These are phyloP conservation scores for Chrysosporium keratinophilum DNA, from an alignment of 2,329 filamentous ascomycete genomes.

Conservation along the genomic window DNA sequence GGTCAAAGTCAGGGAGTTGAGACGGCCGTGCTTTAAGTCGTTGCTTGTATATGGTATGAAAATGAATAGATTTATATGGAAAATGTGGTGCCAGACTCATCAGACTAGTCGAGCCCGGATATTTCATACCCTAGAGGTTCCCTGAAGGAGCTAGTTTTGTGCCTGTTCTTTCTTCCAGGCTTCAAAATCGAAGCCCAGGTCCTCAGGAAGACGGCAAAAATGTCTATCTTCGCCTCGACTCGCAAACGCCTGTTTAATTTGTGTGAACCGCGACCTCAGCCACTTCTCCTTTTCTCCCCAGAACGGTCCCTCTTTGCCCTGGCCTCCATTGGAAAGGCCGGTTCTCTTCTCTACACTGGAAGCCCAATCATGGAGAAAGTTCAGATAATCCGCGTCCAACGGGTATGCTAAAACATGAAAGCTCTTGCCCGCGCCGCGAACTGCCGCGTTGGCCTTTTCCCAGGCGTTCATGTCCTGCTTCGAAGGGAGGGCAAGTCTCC, in stretches of 20 bases:
- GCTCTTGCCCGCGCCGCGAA: conserved; percentile 38
- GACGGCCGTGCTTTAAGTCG: too few species aligned
- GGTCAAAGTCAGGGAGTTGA: too few species aligned
- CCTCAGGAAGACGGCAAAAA: conserved; percentile 53
- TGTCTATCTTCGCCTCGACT: conserved; percentile 48
- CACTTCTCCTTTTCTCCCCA: conserved; percentile 66
- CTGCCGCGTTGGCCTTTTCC: conserved; percentile 42
- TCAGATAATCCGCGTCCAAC: conserved; percentile 37
- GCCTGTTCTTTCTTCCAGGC: conserved; percentile 21
- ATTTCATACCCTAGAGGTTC: too few species aligned
- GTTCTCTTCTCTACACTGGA: conserved; percentile 26
- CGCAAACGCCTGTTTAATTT: conserved; percentile 64
- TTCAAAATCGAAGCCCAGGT: conserved; percentile 60
- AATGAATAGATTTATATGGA: too few species aligned
- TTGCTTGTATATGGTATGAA: too few species aligned
- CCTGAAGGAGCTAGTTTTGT: background rate
- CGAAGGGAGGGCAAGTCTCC: conserved; percentile 55
- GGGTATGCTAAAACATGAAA: conserved; percentile 49
- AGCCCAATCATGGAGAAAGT: conserved; percentile 37
- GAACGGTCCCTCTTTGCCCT: conserved; percentile 56
- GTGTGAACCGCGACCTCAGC: conserved; percentile 56
- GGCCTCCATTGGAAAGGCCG: conserved; percentile 35
- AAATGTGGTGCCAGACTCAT: too few species aligned
- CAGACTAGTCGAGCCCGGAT: too few species aligned
- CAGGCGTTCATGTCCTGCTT: conserved; percentile 56